Evolutionary conservation across 2,329 filamentous ascomycete genomes (phyloP).

Genomic region (Chrysoporthe deuterocubensis): DNA sequence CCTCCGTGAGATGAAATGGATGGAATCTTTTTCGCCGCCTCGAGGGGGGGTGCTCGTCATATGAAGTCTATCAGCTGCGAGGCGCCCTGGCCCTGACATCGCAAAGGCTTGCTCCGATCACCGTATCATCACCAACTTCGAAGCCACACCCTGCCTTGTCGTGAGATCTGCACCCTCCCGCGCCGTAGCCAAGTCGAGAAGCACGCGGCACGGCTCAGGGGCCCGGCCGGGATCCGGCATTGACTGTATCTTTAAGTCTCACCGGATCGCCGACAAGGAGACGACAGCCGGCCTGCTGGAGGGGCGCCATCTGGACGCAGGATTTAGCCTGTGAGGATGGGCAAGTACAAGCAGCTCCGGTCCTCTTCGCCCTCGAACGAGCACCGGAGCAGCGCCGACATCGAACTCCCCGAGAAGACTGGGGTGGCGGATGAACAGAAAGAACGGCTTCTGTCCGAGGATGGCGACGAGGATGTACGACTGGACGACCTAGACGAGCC

Average conservation of each 20-base stretch:
- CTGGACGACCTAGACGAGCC: not conserved
- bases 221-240: conserved; percentile 2
- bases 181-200: not conserved
- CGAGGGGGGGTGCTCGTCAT: not conserved
- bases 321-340: conserved; percentile 3
- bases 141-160: not conserved
- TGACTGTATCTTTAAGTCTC: not conserved
- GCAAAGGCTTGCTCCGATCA: not conserved
- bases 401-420: conserved; percentile 23
- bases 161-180: not conserved
- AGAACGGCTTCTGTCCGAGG: conserved; percentile 28
- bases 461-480: conserved; percentile 6
- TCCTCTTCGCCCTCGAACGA: conserved; percentile 28
- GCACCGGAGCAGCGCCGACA: conserved; percentile 14
- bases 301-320: conserved; percentile 1
- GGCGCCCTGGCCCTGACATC: not conserved
- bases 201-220: conserved; percentile 5
- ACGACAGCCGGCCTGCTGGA: conserved; percentile 8
- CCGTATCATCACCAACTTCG: not conserved
- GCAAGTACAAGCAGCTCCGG: conserved; percentile 30
- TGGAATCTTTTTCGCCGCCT: conserved; percentile 16
- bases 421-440: conserved; percentile 25
- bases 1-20: not conserved
- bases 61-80: not conserved
- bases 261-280: conserved; percentile 5